Evolutionary conservation across 2,329 filamentous ascomycete genomes (phyloP).

Genomic region (Scytalidium lignicola): DNA sequence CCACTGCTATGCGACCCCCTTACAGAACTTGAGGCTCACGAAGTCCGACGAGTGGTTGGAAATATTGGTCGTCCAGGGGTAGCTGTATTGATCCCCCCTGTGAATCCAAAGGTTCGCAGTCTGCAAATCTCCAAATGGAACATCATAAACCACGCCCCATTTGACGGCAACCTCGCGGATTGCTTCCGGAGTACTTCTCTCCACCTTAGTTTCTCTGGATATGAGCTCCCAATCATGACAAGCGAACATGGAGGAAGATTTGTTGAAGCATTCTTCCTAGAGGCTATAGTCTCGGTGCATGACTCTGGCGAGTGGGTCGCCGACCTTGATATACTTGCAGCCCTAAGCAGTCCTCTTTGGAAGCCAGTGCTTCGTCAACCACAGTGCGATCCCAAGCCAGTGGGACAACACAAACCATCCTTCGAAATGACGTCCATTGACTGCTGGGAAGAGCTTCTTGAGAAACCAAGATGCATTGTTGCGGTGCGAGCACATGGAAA

Average conservation of each 20-base stretch:
- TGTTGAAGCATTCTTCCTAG: conserved; percentile 10
- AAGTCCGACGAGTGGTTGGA: conserved; percentile 19
- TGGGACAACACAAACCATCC: too few relatives aligned
- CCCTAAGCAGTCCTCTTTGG: not conserved
- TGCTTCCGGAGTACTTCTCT: conserved; percentile 6
- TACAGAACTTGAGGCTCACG: not conserved
- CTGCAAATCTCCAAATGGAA: too few relatives aligned
- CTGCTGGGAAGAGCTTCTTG: conserved; percentile 7
- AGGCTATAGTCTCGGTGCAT: conserved; percentile 14
- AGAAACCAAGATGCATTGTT: not conserved
- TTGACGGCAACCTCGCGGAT: conserved; percentile 4
- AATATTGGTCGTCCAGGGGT: conserved; percentile 15
- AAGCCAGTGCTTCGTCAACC: too few relatives aligned
- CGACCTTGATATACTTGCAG: conserved; percentile 12
- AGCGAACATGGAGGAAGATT: conserved; percentile 4
- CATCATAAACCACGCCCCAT: conserved; percentile 2
- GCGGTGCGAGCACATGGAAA: conserved; percentile 5
- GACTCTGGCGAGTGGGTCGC: conserved; percentile 14
- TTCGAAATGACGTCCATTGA: conserved; percentile 4
- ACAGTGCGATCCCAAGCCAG: not conserved
- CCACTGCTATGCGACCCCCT: conserved; percentile 19
- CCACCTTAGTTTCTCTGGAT: conserved; percentile 11
- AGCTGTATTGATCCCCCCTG: conserved; percentile 7
- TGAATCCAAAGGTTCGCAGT: too few relatives aligned
- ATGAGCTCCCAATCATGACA: not conserved